Evolutionary conservation across 805 yeast species (phyloP).

Genomic region (Metschnikowia lochheadii): DNA sequence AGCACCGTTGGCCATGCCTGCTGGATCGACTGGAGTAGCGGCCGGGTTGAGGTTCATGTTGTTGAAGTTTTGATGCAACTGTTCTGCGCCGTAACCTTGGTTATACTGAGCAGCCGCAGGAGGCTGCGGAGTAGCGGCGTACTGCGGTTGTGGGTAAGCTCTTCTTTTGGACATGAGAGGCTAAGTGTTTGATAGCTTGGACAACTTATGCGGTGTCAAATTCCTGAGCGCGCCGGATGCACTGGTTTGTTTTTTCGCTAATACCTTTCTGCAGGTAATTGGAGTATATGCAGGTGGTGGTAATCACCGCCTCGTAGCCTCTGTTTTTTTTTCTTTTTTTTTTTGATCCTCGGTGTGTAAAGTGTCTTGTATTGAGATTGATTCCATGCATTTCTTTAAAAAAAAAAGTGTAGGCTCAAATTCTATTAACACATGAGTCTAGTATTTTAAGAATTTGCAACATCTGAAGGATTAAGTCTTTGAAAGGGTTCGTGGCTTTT

Average conservation of each 20-base stretch:
- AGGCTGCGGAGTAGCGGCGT: slow-evolving; percentile 24
- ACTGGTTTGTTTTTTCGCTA: background rate
- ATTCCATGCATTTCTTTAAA: too few species aligned
- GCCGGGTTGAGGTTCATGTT: slow-evolving; percentile 27
- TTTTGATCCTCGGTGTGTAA: too few species aligned
- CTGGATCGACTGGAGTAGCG: slow-evolving; percentile 9
- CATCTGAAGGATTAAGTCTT: too few species aligned
- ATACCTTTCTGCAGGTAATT: background rate
- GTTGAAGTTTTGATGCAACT: slow-evolving; percentile 31
- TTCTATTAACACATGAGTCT: too few species aligned
- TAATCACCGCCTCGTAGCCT: too few species aligned
- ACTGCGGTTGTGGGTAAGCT: slow-evolving; percentile 47
- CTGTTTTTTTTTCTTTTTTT: too few species aligned
- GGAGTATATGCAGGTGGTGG: too few species aligned
- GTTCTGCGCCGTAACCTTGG: slow-evolving; percentile 30
- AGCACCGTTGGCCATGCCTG: slow-evolving; percentile 16
- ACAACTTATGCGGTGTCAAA: slow-evolving; percentile 12
- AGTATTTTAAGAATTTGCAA: too few species aligned
- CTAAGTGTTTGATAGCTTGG: slow-evolving; percentile 5
- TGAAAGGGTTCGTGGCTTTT: too few species aligned
- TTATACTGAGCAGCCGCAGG: slow-evolving; percentile 15
- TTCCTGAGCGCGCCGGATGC: slow-evolving; percentile 8
- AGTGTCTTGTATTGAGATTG: too few species aligned
- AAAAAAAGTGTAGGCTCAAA: too few species aligned
- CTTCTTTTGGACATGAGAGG: slow-evolving; percentile 40